These are phyloP conservation scores for Poa annua DNA, from an alignment of 176 grass and related monocot genomes.

Conservation along the genomic window DNA sequence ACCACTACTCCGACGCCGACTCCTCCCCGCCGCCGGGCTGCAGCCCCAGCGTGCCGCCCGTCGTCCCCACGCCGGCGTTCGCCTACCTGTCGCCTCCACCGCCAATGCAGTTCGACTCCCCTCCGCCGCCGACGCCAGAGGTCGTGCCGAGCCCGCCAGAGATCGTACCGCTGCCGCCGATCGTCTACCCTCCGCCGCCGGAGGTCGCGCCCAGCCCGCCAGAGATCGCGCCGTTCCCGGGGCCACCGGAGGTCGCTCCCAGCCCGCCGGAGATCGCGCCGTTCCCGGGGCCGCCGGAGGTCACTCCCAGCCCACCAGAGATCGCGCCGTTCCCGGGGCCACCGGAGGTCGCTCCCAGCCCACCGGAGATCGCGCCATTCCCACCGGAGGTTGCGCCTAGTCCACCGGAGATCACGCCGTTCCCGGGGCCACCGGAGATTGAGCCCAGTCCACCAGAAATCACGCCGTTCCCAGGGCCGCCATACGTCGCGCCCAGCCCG, in stretches of 20 bases:
- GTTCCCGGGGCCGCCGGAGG: slow-evolving; percentile 1
- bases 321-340: background rate
- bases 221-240: slow-evolving; percentile 31
- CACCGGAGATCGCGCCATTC: slow-evolving; percentile 37
- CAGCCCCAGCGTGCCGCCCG: background rate
- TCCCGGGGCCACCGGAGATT: slow-evolving; percentile 24
- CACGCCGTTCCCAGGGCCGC: slow-evolving; percentile 47
- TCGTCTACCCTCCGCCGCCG: background rate
- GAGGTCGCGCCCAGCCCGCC: slow-evolving; percentile 32
- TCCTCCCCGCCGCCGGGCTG: slow-evolving; percentile 40
- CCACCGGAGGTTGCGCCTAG: slow-evolving; percentile 29
- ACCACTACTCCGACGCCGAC: slow-evolving; percentile 51
- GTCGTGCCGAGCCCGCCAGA: slow-evolving; percentile 38
- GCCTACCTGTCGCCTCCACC: slow-evolving; percentile 46
- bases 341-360: slow-evolving; percentile 25
- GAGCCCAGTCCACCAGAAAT: slow-evolving; percentile 21
- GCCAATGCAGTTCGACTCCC: background rate
- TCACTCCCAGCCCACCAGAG: slow-evolving; percentile 23
- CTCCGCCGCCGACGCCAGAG: slow-evolving; percentile 44
- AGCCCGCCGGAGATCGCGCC: background rate
- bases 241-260: slow-evolving; percentile 15
- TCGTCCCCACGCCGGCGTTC: slow-evolving; percentile 33
- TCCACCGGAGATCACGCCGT: background rate
- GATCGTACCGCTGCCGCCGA: slow-evolving; percentile 33
- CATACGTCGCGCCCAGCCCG: slow-evolving; percentile 25